These are phyloP conservation scores for Dothideomycetidae sp. DNA, from an alignment of 2,329 filamentous ascomycete species.

Conservation along the genomic window DNA sequence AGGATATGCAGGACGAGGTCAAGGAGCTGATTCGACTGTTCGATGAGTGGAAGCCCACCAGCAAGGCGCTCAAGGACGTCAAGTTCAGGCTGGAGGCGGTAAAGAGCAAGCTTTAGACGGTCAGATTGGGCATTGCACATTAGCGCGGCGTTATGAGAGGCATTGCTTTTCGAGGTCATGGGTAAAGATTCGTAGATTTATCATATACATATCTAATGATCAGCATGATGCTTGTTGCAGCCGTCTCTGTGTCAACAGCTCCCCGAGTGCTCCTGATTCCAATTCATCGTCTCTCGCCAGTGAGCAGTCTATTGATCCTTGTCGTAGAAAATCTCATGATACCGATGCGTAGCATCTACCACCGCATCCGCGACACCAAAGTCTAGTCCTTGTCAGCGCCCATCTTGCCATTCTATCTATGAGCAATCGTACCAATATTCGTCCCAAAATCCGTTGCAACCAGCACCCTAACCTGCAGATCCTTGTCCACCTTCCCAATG, in stretches of 20 bases:
- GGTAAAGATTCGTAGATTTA: no score
- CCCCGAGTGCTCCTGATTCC: no score
- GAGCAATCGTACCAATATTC: constrained; percentile 47
- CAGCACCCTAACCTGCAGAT: constrained; percentile 57
- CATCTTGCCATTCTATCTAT: not conserved
- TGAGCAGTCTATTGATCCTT: no score
- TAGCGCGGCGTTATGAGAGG: no score
- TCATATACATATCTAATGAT: no score
- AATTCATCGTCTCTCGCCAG: no score
- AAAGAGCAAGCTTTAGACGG: constrained; percentile 55
- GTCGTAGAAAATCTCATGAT: constrained; percentile 68
- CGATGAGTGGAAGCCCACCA: constrained; percentile 81
- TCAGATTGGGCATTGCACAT: no score
- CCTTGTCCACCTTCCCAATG: constrained; percentile 65
- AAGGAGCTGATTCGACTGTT: constrained; percentile 71
- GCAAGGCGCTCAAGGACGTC: constrained; percentile 87
- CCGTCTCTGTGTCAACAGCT: no score
- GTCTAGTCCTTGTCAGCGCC: constrained; percentile 40
- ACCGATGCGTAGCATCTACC: constrained; percentile 71
- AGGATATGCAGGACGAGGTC: constrained; percentile 63
- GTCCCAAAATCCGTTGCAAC: constrained; percentile 55
- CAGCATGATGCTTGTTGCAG: no score
- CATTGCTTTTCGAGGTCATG: no score
- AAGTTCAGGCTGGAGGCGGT: constrained; percentile 89
- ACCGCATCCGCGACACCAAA: constrained; percentile 61